phyloP scores from a whole-genome alignment of 306 rosid species.

The Herpetospermum pedunculosum region DNA sequence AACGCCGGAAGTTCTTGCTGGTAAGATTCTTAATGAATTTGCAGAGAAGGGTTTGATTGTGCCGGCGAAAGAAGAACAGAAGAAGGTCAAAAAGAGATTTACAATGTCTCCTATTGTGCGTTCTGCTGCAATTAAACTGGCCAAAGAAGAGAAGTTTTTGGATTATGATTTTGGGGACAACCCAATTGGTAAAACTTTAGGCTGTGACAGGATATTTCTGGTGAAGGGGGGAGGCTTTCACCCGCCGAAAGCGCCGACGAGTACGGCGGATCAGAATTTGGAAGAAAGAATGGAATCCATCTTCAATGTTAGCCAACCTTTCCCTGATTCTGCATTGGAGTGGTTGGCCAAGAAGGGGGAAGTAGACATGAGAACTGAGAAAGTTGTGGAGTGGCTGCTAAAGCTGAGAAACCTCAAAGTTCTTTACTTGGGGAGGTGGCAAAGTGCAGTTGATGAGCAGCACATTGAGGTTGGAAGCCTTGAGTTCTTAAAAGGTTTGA shows the following conservation, averaged over 20 bases:
- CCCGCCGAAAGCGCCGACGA: not conserved
- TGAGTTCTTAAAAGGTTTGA: slow-evolving; percentile 12
- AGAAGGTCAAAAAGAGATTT: not conserved
- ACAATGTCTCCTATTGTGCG: slow-evolving; percentile 18
- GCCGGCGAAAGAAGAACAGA: not conserved
- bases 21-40: not conserved
- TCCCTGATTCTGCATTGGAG: slow-evolving; percentile 16
- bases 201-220: slow-evolving; percentile 10
- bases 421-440: slow-evolving; percentile 26
- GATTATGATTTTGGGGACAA: slow-evolving; percentile 7
- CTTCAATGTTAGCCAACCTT: slow-evolving; percentile 20
- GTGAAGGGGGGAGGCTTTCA: not conserved
- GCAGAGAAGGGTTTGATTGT: slow-evolving; percentile 12
- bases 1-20: not conserved
- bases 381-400: slow-evolving; percentile 16
- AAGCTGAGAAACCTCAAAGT: slow-evolving; percentile 14
- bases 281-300: slow-evolving; percentile 8
- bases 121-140: slow-evolving; percentile 15
- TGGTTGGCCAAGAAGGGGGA: not conserved
- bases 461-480: slow-evolving; percentile 13
- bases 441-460: slow-evolving; percentile 10
- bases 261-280: not conserved
- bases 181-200: not conserved
- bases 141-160: not conserved
- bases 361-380: not conserved